Evolutionary conservation across 495 filamentous ascomycete genomes (phyloP), one percentile per base, ranked within the genome.

Genomic region (Aspergillus sclerotioniger): DNA sequence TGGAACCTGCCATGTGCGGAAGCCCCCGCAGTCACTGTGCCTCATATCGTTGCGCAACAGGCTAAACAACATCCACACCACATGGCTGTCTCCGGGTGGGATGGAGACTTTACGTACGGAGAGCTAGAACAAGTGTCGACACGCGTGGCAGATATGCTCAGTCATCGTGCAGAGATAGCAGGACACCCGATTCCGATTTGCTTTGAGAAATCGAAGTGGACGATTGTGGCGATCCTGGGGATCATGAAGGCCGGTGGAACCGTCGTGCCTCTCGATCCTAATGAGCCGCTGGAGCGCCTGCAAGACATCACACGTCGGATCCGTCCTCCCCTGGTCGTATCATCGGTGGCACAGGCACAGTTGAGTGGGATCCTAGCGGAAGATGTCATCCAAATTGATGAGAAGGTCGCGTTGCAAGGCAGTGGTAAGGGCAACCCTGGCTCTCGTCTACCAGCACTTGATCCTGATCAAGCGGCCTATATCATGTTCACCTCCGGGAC

Each of bases 171-270:
- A 6, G 29, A 19, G 2, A 52, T 20, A 17, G 4, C 8, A 28
- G 50, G 50, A 77, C 6, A 76, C 56, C 44, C 55, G n/a, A 56
- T 71, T 16, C 63, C 66, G 8, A 45, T 68, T 35, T 71, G 61
- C 56, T 76, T 80, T 28, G 74, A 79, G 25, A 81, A 80, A 54
- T 75, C 75, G 0, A 65, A 63, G 1, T 75, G 74, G 68, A 64
- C 70, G 6, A 52, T 72, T 1, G 62, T 82, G 17, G 64, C 71
- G 8, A 71, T 77, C 52, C 61, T 79, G 8, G 77, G 69, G 1
- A 64, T 82, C 1, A 57, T 80, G 31, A 80, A 81, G 58, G 79
- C 78, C 19, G 81, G 81, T 1, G 75, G 69, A 19, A 76, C 69
- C 0, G 75, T 78, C 64, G 72, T 81, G 7, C 71, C 71, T 4